Base-by-base conservation (phyloP, 2,329 filamentous ascomycete genomes). In the Verticillium dahliae region DNA sequence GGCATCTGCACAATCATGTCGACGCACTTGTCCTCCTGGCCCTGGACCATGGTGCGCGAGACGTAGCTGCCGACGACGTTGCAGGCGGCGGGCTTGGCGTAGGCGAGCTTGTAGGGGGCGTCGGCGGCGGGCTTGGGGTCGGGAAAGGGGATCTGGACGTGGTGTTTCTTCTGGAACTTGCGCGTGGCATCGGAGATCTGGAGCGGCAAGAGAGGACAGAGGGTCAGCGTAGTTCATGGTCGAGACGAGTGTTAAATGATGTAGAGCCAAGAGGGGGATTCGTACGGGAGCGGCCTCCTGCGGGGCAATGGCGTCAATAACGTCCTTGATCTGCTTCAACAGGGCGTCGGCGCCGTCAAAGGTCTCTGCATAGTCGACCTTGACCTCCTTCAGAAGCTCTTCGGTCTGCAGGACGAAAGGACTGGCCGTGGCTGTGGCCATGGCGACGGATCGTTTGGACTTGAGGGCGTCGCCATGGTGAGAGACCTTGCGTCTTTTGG, bases 1-100 rank as follows among this genome's bases (percentile, higher is more conserved):
- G 95, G 94, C 86, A 99, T 96, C 57, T 90, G 90, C 15, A 96
- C 86, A 6, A 94, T 87, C 82, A 98, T 85, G 74, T 98, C 94
- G 63, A 97, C 81, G 15, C 83, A 80, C 33, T 88, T 76, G 33
- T 73, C 74, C 57, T 76, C 75, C 67, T 88, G 85, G 11, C 81
- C 80, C 69, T 89, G 90, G 62, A 86, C 79, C 75, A 91, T 89
- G 2, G 88, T 93, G 73, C 86, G 89, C 59, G 90, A 80, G 11
- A 90, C 85, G 77, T 96, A 94, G 75, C 93, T 96, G 58, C 95
- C 95, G 37, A 94, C 89, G 31, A 96, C 89, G 70, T 97, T 97
- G 74, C 95, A 86, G 67, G 88, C 87, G 7, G 85, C 76, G 2
- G 95, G 94, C 70, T 86, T 89, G 56, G 82, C 82, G 73, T 92